Evolutionary conservation across 345 rosid species (phyloP).

Genomic region (Citrus maxima): DNA sequence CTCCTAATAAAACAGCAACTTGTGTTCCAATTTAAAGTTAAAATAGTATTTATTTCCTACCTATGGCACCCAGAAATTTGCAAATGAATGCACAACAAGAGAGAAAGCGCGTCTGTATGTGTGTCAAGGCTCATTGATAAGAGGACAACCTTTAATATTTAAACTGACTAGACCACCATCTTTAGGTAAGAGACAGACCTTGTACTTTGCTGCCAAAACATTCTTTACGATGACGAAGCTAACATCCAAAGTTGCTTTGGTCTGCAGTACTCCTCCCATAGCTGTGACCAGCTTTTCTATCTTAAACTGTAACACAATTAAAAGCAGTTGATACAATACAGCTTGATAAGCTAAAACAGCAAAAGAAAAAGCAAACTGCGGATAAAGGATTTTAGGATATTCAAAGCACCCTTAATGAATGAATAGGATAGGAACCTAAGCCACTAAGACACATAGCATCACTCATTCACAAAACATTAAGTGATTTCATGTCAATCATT

Average conservation of each 20-base stretch:
- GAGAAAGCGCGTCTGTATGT: neutral
- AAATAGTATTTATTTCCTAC: neutral
- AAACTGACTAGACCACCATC: slow-evolving; percentile 15
- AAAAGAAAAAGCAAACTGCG: neutral
- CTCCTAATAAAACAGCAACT: neutral
- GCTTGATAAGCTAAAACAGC: neutral
- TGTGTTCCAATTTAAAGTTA: neutral
- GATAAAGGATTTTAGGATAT: neutral
- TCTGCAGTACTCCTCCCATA: slow-evolving; percentile 75
- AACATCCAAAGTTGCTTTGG: slow-evolving; percentile 65
- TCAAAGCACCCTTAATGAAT: neutral
- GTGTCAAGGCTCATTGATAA: slow-evolving; percentile 19
- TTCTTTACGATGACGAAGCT: slow-evolving; percentile 84
- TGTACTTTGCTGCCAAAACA: slow-evolving; percentile 92
- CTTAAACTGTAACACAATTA: slow-evolving; percentile 52
- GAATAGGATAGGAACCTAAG: neutral
- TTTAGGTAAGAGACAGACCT: slow-evolving; percentile 50
- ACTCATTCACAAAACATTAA: neutral
- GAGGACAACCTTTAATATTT: slow-evolving; percentile 15
- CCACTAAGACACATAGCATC: neutral
- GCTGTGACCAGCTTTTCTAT: slow-evolving; percentile 69
- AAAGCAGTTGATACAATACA: slow-evolving; percentile 18
- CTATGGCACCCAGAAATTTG: neutral
- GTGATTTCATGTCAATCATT: neutral
- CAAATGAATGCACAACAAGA: neutral